Evolutionary conservation across 1,284 basidiomycete genomes (phyloP).

Genomic region (Trichosporon faecale): DNA sequence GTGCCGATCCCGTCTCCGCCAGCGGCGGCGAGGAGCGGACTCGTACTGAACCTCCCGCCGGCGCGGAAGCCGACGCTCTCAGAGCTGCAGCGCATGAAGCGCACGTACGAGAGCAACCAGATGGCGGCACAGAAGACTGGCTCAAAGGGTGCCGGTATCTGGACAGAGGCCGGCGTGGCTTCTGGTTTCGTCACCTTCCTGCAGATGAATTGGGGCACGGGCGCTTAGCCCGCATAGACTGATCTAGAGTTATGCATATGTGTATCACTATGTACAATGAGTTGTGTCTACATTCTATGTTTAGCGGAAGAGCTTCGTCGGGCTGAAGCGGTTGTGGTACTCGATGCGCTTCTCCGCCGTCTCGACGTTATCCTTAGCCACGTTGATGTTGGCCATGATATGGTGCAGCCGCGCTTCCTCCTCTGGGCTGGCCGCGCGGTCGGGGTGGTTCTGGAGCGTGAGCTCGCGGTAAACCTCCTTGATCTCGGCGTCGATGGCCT

Average conservation of each 20-base stretch:
- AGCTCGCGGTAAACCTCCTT: constrained; percentile 9
- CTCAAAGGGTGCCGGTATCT: constrained; percentile 75
- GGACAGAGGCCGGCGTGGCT: constrained; percentile 70
- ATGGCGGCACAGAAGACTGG: constrained; percentile 81
- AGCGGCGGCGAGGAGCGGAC: constrained; percentile 42
- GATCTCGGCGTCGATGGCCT: constrained; percentile 15
- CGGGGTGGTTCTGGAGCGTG: constrained; percentile 19
- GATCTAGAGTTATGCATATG: constrained; percentile 8
- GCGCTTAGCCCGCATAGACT: neutral
- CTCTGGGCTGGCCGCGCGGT: constrained; percentile 6
- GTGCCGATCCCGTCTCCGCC: constrained; percentile 61
- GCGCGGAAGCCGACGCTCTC: constrained; percentile 69
- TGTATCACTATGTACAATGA: constrained; percentile 7
- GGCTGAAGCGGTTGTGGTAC: neutral
- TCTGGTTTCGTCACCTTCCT: constrained; percentile 73
- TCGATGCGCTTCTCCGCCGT: constrained; percentile 15
- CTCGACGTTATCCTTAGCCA: constrained; percentile 19
- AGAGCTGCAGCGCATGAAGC: constrained; percentile 78
- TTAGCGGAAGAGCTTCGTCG: neutral
- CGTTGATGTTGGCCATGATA: constrained; percentile 17
- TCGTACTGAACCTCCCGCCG: constrained; percentile 59
- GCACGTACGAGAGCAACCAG: constrained; percentile 81
- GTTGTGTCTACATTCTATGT: neutral
- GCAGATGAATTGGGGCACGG: constrained; percentile 59
- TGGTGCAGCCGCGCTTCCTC: constrained; percentile 1